These are phyloP conservation scores for Sarocladium strictum DNA, from an alignment of 2,329 filamentous ascomycete genomes.

Conservation along the genomic window DNA sequence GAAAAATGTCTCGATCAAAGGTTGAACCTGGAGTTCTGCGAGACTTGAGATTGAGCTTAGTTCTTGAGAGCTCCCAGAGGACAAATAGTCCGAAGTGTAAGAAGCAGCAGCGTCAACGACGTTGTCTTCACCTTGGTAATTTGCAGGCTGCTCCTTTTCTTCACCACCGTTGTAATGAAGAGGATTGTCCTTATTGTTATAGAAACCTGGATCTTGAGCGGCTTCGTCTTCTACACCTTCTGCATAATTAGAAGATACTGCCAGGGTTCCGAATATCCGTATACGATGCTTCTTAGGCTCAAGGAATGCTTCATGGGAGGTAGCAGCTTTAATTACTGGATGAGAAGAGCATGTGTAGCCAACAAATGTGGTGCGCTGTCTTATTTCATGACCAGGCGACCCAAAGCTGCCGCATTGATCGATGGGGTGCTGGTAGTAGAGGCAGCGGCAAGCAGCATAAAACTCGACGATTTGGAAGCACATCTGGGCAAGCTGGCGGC, in stretches of 20 bases:
- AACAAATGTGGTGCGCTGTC: slow-evolving; percentile 72
- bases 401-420: slow-evolving; percentile 76
- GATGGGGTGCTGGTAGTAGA: slow-evolving; percentile 82
- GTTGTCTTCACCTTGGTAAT: too few species aligned
- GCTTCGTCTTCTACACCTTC: too few species aligned
- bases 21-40: neutral
- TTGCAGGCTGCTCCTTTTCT: too few species aligned
- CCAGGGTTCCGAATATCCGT: neutral
- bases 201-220: neutral
- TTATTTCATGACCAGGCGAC: slow-evolving; percentile 63
- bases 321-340: neutral
- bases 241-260: neutral
- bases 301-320: neutral
- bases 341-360: slow-evolving; percentile 64
- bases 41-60: neutral
- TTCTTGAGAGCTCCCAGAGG: neutral
- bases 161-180: too few species aligned
- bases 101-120: neutral
- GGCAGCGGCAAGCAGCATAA: slow-evolving; percentile 79
- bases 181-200: neutral
- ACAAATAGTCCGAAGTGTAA: neutral
- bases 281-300: neutral
- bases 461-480: slow-evolving; percentile 83
- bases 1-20: neutral
- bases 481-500: too few species aligned